Conservation (phyloP, 2,329 filamentous ascomycete species). For the Alternaria sp. region DNA sequence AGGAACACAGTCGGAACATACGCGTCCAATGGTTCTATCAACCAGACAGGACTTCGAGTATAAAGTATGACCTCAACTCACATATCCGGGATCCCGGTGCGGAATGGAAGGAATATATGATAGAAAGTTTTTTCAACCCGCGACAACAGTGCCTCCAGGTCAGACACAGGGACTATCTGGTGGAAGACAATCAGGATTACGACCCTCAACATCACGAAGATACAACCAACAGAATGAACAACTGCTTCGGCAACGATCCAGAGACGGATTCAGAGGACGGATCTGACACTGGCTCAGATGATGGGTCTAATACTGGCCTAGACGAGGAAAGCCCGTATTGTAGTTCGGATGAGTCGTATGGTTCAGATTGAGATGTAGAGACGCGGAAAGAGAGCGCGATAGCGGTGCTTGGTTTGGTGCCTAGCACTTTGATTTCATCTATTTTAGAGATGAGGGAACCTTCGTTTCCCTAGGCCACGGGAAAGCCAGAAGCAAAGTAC, state of each 20-base stretch:
- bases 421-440: neutral
- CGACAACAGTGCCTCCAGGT: neutral
- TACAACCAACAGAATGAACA: neutral
- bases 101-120: neutral
- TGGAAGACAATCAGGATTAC: neutral
- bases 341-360: neutral
- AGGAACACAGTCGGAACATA: neutral
- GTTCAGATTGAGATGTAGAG: neutral
- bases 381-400: neutral
- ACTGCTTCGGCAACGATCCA: neutral
- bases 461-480: neutral
- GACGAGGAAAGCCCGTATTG: neutral
- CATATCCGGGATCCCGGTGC: neutral
- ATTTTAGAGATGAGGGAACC: neutral
- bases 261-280: neutral
- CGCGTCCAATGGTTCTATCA: neutral
- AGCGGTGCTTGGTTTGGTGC: neutral
- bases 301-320: neutral
- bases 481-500: neutral
- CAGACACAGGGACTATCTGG: neutral
- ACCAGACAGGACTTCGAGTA: neutral
- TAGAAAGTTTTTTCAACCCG: neutral
- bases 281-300: neutral
- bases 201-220: neutral
- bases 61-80: neutral